Evolutionary conservation across 2,329 filamentous ascomycete species (phyloP).

Genomic region (Alternaria sp.): DNA sequence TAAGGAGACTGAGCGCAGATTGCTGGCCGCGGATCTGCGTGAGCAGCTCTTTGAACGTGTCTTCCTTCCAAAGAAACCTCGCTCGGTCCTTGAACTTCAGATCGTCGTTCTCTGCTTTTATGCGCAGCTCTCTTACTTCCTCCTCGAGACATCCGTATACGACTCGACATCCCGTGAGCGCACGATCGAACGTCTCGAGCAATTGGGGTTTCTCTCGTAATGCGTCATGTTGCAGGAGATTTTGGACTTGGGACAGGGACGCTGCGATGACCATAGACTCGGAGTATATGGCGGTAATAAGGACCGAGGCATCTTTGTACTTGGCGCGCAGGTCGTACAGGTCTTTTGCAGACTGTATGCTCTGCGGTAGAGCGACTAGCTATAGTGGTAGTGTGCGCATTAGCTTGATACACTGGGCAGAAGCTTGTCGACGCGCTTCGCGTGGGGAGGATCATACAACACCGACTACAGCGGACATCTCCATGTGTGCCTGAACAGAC

Average conservation of each 20-base stretch:
- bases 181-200: constrained; percentile 42
- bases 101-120: constrained; percentile 30
- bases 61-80: constrained; percentile 45
- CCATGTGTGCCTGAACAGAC: constrained; percentile 4
- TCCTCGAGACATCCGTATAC: constrained; percentile 46
- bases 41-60: constrained; percentile 45
- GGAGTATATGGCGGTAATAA: constrained; percentile 45
- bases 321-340: constrained; percentile 41
- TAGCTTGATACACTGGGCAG: constrained; percentile 9
- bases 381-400: constrained; percentile 8
- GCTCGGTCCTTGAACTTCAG: constrained; percentile 35
- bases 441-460: constrained; percentile 12
- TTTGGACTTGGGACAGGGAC: constrained; percentile 43
- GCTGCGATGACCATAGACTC: constrained; percentile 47
- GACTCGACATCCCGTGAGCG: constrained; percentile 44
- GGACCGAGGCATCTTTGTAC: constrained; percentile 42
- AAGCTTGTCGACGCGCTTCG: constrained; percentile 1
- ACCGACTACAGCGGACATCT: constrained; percentile 14
- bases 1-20: constrained; percentile 41
- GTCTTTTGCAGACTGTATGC: constrained; percentile 40
- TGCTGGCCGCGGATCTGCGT: constrained; percentile 47
- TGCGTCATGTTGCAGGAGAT: constrained; percentile 37
- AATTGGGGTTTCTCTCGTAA: constrained; percentile 41
- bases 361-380: constrained; percentile 36
- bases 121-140: constrained; percentile 37